Base-by-base conservation (phyloP, 768 basidiomycete species). In the Rhizopogon rudus region DNA sequence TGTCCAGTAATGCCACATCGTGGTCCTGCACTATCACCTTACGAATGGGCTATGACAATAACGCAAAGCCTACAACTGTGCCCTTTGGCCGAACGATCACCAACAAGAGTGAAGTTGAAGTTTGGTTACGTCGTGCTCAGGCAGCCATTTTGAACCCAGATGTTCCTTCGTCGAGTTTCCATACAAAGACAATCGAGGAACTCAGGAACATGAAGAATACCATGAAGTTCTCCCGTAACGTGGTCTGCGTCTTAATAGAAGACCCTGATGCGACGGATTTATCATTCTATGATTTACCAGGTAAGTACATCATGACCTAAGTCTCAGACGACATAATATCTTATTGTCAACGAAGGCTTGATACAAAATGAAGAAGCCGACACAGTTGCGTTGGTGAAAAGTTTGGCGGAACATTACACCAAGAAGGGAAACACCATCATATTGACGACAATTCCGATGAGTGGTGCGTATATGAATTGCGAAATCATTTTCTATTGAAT, bases 401-500 rank as follows among this genome's bases (percentile, higher is more conserved):
- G 73, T 20, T 67, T 88, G 5, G 82, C 80, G 0, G 74, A 73
- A 35, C 61, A 65, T 3, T 73, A 82, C 49, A 82, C 87, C 57
- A 50, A 42, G 6, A 68, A 67, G n/a, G 57, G 68, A 7, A 84
- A 85, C 46, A 81, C 82, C 0, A 63, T 90, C 10, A 83, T 89
- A 52, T 73, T 90, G 1, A 77, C 87, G 0, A 80, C 84, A 0
- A 79, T 88, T 52, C 84, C 87, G 0, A 83, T 86, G 76, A 80
- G 71, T 48, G 85, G 86, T 84, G 56, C 56, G 64, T 60, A 17
- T 14, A 25, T 22, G 16, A 13, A 6, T 25, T 44, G 13, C 0
- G 33, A 12, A 35, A 49, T 12, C 3, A 52, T 13, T 6, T 14
- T 40, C 12, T 29, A 8, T 39, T 5, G 50, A 14, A 3, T 42